Evolutionary conservation across 2,329 filamentous ascomycete species (phyloP).

Genomic region (Aspergillus udagawae): DNA sequence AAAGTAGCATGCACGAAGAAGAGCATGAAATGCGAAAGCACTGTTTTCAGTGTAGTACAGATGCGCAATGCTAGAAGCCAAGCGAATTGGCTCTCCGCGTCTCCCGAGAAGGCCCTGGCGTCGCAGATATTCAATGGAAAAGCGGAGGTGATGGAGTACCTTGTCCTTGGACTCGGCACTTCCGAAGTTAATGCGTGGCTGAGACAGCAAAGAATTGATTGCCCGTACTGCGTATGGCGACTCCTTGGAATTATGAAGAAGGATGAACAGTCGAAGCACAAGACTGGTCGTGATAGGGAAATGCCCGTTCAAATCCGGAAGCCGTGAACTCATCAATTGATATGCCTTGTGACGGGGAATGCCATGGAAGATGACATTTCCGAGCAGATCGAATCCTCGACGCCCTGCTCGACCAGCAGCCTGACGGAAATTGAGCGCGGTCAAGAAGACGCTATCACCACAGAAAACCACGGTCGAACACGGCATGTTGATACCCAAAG

Average conservation of each 20-base stretch:
- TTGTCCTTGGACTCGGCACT: conserved; percentile 64
- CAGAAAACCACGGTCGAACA: conserved; percentile 77
- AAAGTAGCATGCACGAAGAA: conserved; percentile 69
- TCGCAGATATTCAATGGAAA: conserved; percentile 75
- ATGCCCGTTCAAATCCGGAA: conserved; percentile 72
- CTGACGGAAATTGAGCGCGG: conserved; percentile 72
- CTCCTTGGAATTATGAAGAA: conserved; percentile 63
- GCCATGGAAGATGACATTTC: conserved; percentile 74
- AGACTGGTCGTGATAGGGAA: conserved; percentile 74
- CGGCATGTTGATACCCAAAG: conserved; percentile 78
- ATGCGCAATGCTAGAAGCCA: conserved; percentile 66
- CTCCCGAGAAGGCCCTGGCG: conserved; percentile 62
- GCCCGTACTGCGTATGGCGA: conserved; percentile 59
- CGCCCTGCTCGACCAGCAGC: conserved; percentile 73
- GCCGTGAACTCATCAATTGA: conserved; percentile 66
- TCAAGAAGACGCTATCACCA: conserved; percentile 69
- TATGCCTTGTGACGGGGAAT: conserved; percentile 59
- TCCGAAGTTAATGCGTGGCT: conserved; percentile 67
- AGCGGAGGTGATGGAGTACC: conserved; percentile 71
- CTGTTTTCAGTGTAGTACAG: conserved; percentile 74
- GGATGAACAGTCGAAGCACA: conserved; percentile 63
- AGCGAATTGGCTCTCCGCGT: conserved; percentile 64
- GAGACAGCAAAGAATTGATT: conserved; percentile 64
- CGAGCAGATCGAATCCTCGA: conserved; percentile 74
- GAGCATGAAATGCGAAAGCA: conserved; percentile 70